Conservation (phyloP, 306 rosid genomes). For the Medicago lupulina region DNA sequence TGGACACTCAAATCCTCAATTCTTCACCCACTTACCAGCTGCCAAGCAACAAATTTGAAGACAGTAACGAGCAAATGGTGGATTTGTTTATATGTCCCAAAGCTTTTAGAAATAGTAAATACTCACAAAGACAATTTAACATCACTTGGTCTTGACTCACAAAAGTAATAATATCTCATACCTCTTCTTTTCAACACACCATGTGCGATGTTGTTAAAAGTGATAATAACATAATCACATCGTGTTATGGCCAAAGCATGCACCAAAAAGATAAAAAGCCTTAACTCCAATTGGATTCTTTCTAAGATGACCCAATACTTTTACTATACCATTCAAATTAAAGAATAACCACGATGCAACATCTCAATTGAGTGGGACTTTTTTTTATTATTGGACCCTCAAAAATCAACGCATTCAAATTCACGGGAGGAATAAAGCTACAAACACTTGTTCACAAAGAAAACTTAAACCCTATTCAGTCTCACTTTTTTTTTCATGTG, state of each 20-base stretch:
- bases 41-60: slow-evolving; percentile 2
- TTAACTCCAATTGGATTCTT: slow-evolving; percentile 32
- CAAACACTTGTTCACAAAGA: neutral
- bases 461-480: no score
- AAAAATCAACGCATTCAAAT: slow-evolving; percentile 39
- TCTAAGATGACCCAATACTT: slow-evolving; percentile 42
- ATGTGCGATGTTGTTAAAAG: slow-evolving; percentile 59
- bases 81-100: neutral
- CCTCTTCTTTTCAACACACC: slow-evolving; percentile 25
- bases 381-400: slow-evolving; percentile 40
- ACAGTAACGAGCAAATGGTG: neutral
- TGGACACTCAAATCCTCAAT: neutral
- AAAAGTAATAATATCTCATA: slow-evolving; percentile 15
- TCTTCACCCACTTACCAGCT: neutral
- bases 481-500: no score
- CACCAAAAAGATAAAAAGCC: slow-evolving; percentile 25
- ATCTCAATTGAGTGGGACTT: slow-evolving; percentile 39
- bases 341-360: slow-evolving; percentile 40
- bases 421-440: slow-evolving; percentile 39
- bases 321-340: slow-evolving; percentile 38
- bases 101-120: no score
- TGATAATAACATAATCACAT: slow-evolving; percentile 51
- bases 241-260: slow-evolving; percentile 36
- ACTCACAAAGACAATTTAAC: slow-evolving; percentile 1
- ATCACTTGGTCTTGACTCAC: slow-evolving; percentile 28